Base-by-base conservation (phyloP, 345 rosid species). In the Trapa bicornis region DNA sequence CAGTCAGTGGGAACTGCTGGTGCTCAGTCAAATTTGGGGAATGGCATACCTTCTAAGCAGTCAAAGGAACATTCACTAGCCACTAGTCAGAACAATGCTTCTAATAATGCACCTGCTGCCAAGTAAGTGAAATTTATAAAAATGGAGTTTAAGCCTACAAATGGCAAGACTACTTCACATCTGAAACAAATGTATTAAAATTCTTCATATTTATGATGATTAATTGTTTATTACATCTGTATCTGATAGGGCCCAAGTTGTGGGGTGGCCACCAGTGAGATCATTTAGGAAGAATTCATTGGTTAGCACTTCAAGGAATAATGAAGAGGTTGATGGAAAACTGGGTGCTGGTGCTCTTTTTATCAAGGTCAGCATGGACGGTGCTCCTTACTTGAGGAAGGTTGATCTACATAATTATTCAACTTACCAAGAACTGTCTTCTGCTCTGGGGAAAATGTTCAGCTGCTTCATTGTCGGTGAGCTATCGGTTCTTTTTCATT, bases 221-320 rank as follows among this genome's bases (percentile, higher is more conserved):
- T 47, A 65, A 37, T 16, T 63, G 14, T 43, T 22, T 43, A 3
- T 22, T 60, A n/a, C 6, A 22, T 41, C 32, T 36, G 16, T 41
- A 42, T 7, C 43, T 10, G 61, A 37, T 76, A 91, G 96, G 86
- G 91, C 95, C 36, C 95, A 86, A 72, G 95, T 92, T 48, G 92
- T 92, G 79, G 98, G 98, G 61, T 92, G 98, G 98, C 96, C 98
- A 41, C 98, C 98, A 14, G 76, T 92, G 6, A 85, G 91, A 80
- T 80, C 98, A 4, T 89, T 75, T 75, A 75, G 98, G 79, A 86
- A 88, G 78, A 92, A 87, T 66, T 77, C 88, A 13, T 73, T 92
- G 82, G 92, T 87, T 1, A 73, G 88, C 37, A 71, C 82, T 65
- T 86, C 89, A 5, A 92, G 84, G 89, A 86, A 82, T 78, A 89